Percentiles rank a stretch among this genome's conserved stretches.
These are phyloP conservation scores for Fonsecaea erecta DNA, from an alignment of 2,329 filamentous ascomycete genomes.

Conservation along the genomic window DNA sequence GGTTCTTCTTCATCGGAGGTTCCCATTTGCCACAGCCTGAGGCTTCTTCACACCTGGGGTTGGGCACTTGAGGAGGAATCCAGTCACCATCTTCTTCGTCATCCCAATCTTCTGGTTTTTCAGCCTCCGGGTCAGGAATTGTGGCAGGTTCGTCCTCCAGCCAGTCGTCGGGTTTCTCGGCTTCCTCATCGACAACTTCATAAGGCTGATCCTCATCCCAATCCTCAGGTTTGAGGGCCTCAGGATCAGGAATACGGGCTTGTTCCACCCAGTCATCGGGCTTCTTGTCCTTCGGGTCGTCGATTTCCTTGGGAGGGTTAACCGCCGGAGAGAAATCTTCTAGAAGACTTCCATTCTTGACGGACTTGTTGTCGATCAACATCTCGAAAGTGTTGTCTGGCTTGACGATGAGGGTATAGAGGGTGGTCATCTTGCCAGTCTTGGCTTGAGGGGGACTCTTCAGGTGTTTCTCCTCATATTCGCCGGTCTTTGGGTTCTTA, in stretches of 20 bases:
- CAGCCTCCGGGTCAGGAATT: constrained; percentile 87
- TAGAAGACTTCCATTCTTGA: constrained; percentile 87
- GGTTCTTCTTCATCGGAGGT: constrained; percentile 91
- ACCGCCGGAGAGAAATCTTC: constrained; percentile 93
- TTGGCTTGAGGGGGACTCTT: constrained; percentile 79
- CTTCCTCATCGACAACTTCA: constrained; percentile 93
- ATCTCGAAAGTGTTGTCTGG: constrained; percentile 95
- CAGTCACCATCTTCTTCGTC: constrained; percentile 99
- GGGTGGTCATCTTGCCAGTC: constrained; percentile 87
- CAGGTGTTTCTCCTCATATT: constrained; percentile 99
- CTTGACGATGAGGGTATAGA: constrained; percentile 96
- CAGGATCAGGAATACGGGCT: constrained; percentile 85
- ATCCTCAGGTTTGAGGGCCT: constrained; percentile 94
- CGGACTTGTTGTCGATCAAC: constrained; percentile 84
- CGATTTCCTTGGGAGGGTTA: constrained; percentile 93
- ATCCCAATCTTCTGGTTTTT: constrained; percentile 99
- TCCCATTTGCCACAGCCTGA: constrained; percentile 95
- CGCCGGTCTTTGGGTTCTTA: constrained; percentile 99
- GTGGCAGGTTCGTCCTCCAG: constrained; percentile 83
- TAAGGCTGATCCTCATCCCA: constrained; percentile 99
- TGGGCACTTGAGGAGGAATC: constrained; percentile 84
- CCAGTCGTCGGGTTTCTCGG: constrained; percentile 92
- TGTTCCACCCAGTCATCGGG: constrained; percentile 95
- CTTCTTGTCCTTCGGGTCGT: constrained; percentile 91
- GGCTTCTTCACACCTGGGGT: constrained; percentile 92